A percentile compares a stretch with the other conserved stretches of the same genome.
Evolutionary conservation across 495 filamentous ascomycete species (phyloP).

Genomic region (Eremomyces bilateralis): DNA sequence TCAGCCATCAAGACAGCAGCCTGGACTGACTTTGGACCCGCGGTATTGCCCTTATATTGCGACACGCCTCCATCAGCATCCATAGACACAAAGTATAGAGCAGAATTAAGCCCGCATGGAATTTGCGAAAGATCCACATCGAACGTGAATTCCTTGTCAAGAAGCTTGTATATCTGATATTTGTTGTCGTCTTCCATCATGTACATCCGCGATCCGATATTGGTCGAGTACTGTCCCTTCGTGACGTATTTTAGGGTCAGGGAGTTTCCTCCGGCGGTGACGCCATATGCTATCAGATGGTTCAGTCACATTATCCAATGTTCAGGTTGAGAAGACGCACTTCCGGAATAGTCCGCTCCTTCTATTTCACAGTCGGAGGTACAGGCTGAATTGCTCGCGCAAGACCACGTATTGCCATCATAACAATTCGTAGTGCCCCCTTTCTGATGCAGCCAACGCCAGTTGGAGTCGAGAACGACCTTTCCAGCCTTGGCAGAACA

Average conservation of each 20-base stretch:
- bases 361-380: constrained; percentile 20
- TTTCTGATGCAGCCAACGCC: constrained; percentile 18
- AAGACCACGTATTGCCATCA: constrained; percentile 16
- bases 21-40: constrained; percentile 34
- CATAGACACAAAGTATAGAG: constrained; percentile 48
- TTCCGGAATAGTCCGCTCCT: constrained; percentile 16
- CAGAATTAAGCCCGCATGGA: constrained; percentile 45
- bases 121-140: constrained; percentile 40
- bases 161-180: constrained; percentile 37
- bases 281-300: constrained; percentile 19
- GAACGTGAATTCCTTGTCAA: constrained; percentile 37
- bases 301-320: constrained; percentile 2
- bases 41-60: constrained; percentile 25
- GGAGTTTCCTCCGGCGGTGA: constrained; percentile 10
- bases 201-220: constrained; percentile 32
- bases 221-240: constrained; percentile 11
- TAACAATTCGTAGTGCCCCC: constrained; percentile 20
- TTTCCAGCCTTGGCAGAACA: constrained; percentile 24
- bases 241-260: constrained; percentile 14
- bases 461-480: constrained; percentile 28
- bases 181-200: constrained; percentile 29
- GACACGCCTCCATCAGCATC: constrained; percentile 29
- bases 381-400: constrained; percentile 16
- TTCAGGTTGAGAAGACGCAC: no score
- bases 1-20: no score